phyloP scores from a whole-genome alignment of 495 filamentous ascomycete genomes.

The Hyaloscypha hepaticicola region DNA sequence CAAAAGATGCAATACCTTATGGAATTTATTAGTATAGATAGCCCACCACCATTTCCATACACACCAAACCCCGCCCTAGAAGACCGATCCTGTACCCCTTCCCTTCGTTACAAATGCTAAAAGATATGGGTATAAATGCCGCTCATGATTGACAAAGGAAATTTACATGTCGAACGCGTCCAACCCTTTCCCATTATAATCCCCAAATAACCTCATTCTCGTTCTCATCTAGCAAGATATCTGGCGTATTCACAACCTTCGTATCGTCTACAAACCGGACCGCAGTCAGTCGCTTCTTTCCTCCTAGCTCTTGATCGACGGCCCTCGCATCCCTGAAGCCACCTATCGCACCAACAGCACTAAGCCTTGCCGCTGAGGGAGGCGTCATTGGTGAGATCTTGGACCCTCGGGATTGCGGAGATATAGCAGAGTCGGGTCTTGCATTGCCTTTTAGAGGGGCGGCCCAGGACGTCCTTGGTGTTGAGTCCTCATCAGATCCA shows the following conservation, averaged over 20 bases:
- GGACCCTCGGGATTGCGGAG: conserved; percentile 8
- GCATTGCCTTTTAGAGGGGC: neutral
- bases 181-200: conserved; percentile 11
- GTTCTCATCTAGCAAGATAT: conserved; percentile 24
- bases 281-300: conserved; percentile 8
- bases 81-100: neutral
- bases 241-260: conserved; percentile 13
- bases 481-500: conserved; percentile 32
- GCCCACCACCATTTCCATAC: neutral
- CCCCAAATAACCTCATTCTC: conserved; percentile 23
- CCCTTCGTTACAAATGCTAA: neutral
- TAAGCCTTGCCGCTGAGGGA: conserved; percentile 24
- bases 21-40: neutral
- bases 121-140: conserved; percentile 6
- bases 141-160: conserved; percentile 17
- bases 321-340: conserved; percentile 17
- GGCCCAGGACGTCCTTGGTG: conserved; percentile 24
- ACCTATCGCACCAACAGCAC: conserved; percentile 25
- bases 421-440: conserved; percentile 24
- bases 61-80: neutral
- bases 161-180: neutral
- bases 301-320: neutral
- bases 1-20: no score
- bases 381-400: conserved; percentile 18
- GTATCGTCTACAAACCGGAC: conserved; percentile 23